Base-by-base conservation (phyloP, 177 flowering plant genomes). In the Vitis hybrid region DNA sequence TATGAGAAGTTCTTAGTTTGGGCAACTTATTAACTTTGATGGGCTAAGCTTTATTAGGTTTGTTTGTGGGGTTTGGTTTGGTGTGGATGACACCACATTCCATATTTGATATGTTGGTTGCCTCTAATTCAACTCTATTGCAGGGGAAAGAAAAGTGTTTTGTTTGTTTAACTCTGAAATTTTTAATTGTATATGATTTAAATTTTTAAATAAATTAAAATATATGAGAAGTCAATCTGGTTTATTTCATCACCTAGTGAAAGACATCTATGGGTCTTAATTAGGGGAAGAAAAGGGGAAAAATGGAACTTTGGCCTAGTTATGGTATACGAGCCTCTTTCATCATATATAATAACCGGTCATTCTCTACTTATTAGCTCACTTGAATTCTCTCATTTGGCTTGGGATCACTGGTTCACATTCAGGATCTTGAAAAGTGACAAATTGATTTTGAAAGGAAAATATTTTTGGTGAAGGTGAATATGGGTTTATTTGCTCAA, bases 331-430 rank as follows among this genome's bases (percentile, higher is more conserved):
- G 85, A 78, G 66, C 83, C 85, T 29, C 82, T 90, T 66, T 84
- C 93, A 39, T 88, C 94, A 12, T 71, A 87, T 72, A 84, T 83
- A 3, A 76, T 84, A 6, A 82, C 87, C 55, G 89, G 86, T 45
- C 90, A 91, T 70, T 90, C 96, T 63, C 96, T 96, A 57, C 75
- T 90, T 19, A 64, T 49, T 61, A 96, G 96, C 7, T 75, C 90
- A 72, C 94, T 94, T 18, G 97, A 92, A 62, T 89, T 92, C 69
- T 92, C 97, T 65, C 96, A 88, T 67, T 82, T 92, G 78, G 94
- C 94, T 63, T 92, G 97, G 97, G 97, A 96, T 15, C 96, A 92
- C 71, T 90, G 97, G 96, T 92, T 90, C 73, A 90, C 96, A 13
- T 75, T 92, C 70, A 88, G 97, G 72, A 96, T 90, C 79, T 87